Evolutionary conservation across 768 basidiomycete genomes (phyloP).

Genomic region (Lepiota brunneoincarnata): DNA sequence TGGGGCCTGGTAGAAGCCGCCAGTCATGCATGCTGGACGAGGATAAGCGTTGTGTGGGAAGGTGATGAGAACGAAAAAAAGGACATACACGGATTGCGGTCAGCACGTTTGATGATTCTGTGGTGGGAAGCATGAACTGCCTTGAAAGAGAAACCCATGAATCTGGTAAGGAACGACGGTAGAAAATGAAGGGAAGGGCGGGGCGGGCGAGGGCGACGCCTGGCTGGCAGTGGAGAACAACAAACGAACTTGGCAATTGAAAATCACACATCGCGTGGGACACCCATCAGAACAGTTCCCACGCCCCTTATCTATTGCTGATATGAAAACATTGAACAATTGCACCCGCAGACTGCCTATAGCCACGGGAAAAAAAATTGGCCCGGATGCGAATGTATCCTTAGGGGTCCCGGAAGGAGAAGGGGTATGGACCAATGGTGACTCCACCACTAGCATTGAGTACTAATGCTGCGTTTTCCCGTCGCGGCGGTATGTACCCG

Average conservation of each 20-base stretch:
- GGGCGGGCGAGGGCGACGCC: neutral
- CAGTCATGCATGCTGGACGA: slow-evolving; percentile 45
- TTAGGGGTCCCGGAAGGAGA: no score
- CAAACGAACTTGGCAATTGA: neutral
- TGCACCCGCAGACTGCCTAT: no score
- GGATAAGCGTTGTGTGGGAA: neutral
- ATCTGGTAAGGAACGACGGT: slow-evolving; percentile 3
- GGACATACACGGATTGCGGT: neutral
- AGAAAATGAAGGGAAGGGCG: neutral
- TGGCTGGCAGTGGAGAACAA: neutral
- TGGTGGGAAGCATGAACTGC: slow-evolving; percentile 1
- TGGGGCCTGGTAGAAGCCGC: slow-evolving; percentile 63
- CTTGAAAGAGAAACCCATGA: slow-evolving; percentile 13
- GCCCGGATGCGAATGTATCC: no score
- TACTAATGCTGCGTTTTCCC: no score
- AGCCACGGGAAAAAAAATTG: no score
- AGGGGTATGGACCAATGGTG: no score
- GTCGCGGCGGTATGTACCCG: no score
- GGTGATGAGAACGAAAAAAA: neutral
- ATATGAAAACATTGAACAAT: no score
- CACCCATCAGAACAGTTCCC: no score
- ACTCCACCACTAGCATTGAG: no score
- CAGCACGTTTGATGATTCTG: neutral
- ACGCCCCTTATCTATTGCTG: no score
- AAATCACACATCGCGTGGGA: slow-evolving; percentile 3